Evolutionary conservation across 192 early-diverging fungal genomes (phyloP).

Genomic region (Coemansia sp.): DNA sequence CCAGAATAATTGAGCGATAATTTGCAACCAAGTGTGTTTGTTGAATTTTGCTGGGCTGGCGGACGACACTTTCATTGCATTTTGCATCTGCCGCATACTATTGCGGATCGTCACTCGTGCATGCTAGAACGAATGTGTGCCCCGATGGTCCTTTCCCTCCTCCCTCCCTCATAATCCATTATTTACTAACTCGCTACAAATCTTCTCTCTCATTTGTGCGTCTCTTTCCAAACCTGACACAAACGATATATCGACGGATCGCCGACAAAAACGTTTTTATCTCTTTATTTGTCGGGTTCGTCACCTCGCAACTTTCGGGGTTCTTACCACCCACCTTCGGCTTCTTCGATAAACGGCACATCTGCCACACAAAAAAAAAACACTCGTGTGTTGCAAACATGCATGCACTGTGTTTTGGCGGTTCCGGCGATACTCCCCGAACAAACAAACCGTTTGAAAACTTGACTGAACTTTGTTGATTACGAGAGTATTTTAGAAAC

Average conservation of each 20-base stretch:
- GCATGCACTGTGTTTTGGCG: no score
- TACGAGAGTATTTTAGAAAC: conserved; percentile 18
- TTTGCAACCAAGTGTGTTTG: background rate
- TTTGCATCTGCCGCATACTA: conserved; percentile 1
- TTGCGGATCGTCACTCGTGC: conserved; percentile 17
- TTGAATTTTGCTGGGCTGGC: background rate
- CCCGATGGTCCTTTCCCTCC: background rate
- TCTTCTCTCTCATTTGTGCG: background rate
- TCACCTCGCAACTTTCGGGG: background rate
- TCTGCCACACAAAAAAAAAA: background rate
- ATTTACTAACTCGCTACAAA: conserved; percentile 8
- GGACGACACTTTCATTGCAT: conserved; percentile 1
- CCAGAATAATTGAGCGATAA: background rate
- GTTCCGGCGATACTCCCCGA: no score
- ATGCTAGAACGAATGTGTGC: conserved; percentile 1
- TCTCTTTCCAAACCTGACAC: background rate
- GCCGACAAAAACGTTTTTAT: background rate
- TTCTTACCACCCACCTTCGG: background rate
- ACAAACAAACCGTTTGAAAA: no score
- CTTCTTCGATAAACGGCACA: background rate
- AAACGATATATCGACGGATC: background rate
- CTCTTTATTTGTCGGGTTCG: background rate
- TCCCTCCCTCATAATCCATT: background rate
- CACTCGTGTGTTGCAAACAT: no score
- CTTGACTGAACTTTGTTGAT: no score